Conservation (phyloP, 371 early-diverging fungal species). For the Apophysomyces variabilis region DNA sequence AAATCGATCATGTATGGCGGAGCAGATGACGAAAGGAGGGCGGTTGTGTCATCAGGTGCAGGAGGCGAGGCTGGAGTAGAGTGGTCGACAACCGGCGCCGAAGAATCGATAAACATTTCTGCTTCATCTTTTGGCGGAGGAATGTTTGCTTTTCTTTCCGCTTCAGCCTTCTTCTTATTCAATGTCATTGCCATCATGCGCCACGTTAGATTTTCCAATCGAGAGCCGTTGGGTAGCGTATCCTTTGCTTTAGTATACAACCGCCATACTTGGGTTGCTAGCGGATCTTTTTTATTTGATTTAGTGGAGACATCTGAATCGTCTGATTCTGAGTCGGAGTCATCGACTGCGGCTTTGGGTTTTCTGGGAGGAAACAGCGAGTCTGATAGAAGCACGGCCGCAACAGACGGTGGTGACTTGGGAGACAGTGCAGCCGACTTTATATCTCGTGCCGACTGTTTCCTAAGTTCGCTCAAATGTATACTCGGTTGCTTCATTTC, state of each 20-base stretch:
- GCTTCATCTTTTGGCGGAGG: conserved; percentile 18
- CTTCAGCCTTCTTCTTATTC: conserved; percentile 48
- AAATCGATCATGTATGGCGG: conserved; percentile 41
- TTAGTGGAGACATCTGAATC: conserved; percentile 22
- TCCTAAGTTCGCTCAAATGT: neutral
- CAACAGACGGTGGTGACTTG: conserved; percentile 32
- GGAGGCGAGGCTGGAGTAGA: conserved; percentile 27
- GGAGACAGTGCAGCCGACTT: conserved; percentile 22
- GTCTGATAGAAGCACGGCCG: conserved; percentile 33
- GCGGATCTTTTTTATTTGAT: conserved; percentile 53
- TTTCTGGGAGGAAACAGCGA: conserved; percentile 36
- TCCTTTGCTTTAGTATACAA: conserved; percentile 69
- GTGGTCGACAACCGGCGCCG: conserved; percentile 9
- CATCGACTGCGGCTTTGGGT: conserved; percentile 33
- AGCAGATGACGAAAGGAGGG: conserved; percentile 38
- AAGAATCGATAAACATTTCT: conserved; percentile 25
- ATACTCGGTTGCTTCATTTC: conserved; percentile 1
- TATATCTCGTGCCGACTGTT: conserved; percentile 11
- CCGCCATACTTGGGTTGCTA: conserved; percentile 65
- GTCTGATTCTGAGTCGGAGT: conserved; percentile 50
- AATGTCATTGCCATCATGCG: conserved; percentile 68
- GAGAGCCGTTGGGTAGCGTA: conserved; percentile 58
- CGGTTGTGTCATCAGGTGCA: conserved; percentile 40
- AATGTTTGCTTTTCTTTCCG: conserved; percentile 10
- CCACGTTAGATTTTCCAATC: conserved; percentile 74